Evolutionary conservation across 108 stramenopile species (phyloP), one percentile per base, ranked within the genome.

Genomic region (Mayamaea pseudoterrestris): DNA sequence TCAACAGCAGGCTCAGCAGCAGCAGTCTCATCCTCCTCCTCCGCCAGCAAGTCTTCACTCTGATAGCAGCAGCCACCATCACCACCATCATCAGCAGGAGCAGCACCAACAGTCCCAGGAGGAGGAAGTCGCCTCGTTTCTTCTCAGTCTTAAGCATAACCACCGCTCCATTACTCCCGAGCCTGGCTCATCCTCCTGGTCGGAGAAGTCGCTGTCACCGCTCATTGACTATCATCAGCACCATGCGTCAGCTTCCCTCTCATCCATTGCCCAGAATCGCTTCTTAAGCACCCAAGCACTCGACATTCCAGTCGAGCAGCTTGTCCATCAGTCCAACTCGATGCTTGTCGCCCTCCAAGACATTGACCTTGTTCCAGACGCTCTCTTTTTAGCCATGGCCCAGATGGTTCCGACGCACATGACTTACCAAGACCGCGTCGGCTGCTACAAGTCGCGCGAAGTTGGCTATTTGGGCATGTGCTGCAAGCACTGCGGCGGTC

Each of bases 321-420:
- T n/a, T n/a, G n/a, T n/a, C n/a, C n/a, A n/a, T n/a, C n/a, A n/a
- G n/a, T n/a, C n/a, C n/a, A n/a, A 34, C 32, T 12, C 32, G 32
- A 8, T 45, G 20, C 69, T 85, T 27, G 79, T 80, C 11, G 31
- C 58, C 9, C 39, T 52, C 16, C 53, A 76, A 48, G 83, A 85
- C 45, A 55, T 57, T 26, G 74, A 78, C 26, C 62, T 80, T 5
- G 76, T 85, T 11, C 78, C 76, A 27, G 83, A 76, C 35, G 53
- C 73, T 23, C 57, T 85, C 39, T 80, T 80, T 52, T 53, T 80
- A n/a, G 71, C 78, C 18, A 63, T 85, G 53, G 78, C 78, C 12
- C 83, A 85, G 49, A 59, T 83, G 62, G 63, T 58, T 27, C 65
- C 71, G 2, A 76, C 74, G 41, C 43, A 52, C 27, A 42, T 83